Evolutionary conservation across 495 filamentous ascomycete species (phyloP), one percentile per base, ranked within the genome.

Genomic region (Xylaria bambusicola): DNA sequence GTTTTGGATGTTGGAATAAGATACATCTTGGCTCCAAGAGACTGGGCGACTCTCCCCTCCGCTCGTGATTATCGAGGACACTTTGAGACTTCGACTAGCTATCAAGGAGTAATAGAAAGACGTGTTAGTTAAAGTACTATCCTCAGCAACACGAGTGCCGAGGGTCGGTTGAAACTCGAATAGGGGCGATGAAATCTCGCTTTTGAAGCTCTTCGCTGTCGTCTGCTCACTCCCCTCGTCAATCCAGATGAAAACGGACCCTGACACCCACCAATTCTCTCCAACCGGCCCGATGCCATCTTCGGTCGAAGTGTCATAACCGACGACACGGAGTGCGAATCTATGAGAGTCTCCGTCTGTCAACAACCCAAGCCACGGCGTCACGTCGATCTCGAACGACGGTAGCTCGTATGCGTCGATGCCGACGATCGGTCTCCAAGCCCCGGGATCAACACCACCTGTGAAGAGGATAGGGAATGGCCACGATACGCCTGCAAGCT

Each of bases 401-500:
- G 85, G 80, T 12, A 96, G 76, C 66, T 96, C 92, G 68, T 91
- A 96, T 1, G 90, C 84, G 52, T 93, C 87, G 46, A 92, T 90
- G 1, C 92, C 91, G 12, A 91, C 91, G 61, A 96, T 86, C 1
- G 92, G 92, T 0, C 89, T 78, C 86, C 92, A 95, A 29, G 95
- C 80, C 0, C 85, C 85, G 1, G 92, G 92, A 4, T 86, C 86
- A 3, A 96, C 83, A 2, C 92, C 92, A 10, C 92, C 92, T 5
- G 92, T 95, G 62, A 96, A 97, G 35, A 96, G 90, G 27, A 92
- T 78, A 0, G 90, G 89, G 58, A 93, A 94, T 3, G 92, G 92
- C 89, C 88, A 95, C 6, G 84, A 80, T 3, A 94, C 88, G 0
- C 92, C 92, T 15, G 90, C 89, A 7, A 94, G 73, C 29, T 79